These are phyloP conservation scores for Coprinopsis cinerea DNA, from an alignment of 768 basidiomycete species.

Conservation along the genomic window DNA sequence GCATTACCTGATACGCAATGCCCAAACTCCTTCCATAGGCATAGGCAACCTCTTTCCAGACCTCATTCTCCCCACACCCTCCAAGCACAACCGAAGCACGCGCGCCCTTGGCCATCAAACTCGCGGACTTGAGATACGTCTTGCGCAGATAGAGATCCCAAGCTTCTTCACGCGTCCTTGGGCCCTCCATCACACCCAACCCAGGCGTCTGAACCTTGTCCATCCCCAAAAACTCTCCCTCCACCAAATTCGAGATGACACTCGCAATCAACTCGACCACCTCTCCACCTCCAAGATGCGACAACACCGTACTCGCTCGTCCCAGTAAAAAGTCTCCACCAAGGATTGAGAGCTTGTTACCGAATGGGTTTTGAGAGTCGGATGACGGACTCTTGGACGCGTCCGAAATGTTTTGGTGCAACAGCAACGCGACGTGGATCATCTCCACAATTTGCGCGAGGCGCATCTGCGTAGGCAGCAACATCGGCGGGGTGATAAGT, in stretches of 20 bases:
- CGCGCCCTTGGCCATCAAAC: slow-evolving; percentile 83
- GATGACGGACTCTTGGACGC: slow-evolving; percentile 50
- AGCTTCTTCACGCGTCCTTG: slow-evolving; percentile 34
- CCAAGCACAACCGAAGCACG: slow-evolving; percentile 85
- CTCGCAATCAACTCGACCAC: slow-evolving; percentile 91
- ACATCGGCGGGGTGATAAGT: slow-evolving; percentile 29
- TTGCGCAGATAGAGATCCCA: slow-evolving; percentile 69
- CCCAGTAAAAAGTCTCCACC: slow-evolving; percentile 96
- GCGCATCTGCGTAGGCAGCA: slow-evolving; percentile 85
- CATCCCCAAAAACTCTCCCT: slow-evolving; percentile 90
- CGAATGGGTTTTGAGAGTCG: slow-evolving; percentile 56
- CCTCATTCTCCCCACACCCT: slow-evolving; percentile 68
- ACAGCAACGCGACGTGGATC: slow-evolving; percentile 91
- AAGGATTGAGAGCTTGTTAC: slow-evolving; percentile 90
- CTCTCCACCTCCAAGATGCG: slow-evolving; percentile 79
- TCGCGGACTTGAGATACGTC: slow-evolving; percentile 83
- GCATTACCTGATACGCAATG: slow-evolving; percentile 54
- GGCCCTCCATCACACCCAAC: slow-evolving; percentile 25
- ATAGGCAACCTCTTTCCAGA: slow-evolving; percentile 87
- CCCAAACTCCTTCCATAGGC: slow-evolving; percentile 87
- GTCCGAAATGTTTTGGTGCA: slow-evolving; percentile 91
- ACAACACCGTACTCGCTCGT: slow-evolving; percentile 80
- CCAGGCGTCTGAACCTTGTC: slow-evolving; percentile 40
- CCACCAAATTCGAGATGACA: slow-evolving; percentile 93
- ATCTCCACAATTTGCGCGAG: slow-evolving; percentile 97